phyloP scores from a whole-genome alignment of 805 yeast genomes.

The Ogataea philodendri region DNA sequence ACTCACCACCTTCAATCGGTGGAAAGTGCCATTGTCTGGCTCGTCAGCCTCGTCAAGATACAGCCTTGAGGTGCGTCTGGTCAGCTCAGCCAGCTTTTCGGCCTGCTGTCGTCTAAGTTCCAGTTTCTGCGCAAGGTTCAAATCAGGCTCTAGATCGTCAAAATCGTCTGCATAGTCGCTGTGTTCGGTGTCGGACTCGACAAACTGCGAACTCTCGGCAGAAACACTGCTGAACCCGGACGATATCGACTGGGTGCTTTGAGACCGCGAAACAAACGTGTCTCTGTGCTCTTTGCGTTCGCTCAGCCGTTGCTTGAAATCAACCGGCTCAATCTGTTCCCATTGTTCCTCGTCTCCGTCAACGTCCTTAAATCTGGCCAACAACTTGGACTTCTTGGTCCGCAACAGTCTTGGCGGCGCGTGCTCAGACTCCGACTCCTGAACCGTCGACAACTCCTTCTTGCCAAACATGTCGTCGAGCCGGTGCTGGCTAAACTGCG shows the following conservation, averaged over 20 bases:
- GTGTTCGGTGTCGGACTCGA: conserved; percentile 34
- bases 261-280: conserved; percentile 16
- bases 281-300: conserved; percentile 10
- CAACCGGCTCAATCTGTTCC: conserved; percentile 22
- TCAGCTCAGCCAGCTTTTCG: conserved; percentile 9
- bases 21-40: conserved; percentile 30
- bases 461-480: conserved; percentile 19
- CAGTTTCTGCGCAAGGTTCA: conserved; percentile 20
- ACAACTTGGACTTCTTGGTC: conserved; percentile 8
- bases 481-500: conserved; percentile 17
- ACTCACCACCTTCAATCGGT: conserved; percentile 20
- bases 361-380: conserved; percentile 23
- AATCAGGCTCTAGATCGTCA: conserved; percentile 19
- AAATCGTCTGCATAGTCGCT: conserved; percentile 34
- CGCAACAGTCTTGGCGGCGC: conserved; percentile 13
- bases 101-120: conserved; percentile 21
- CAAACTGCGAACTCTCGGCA: conserved; percentile 17
- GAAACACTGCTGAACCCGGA: conserved; percentile 25
- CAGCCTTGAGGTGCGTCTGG: conserved; percentile 3
- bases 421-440: conserved; percentile 21
- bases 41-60: conserved; percentile 2
- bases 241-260: conserved; percentile 26
- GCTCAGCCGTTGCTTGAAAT: conserved; percentile 13
- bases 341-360: conserved; percentile 15
- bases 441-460: conserved; percentile 24